Evolutionary conservation across 306 rosid genomes (phyloP).

Genomic region (Chamaecrista fasciculata): DNA sequence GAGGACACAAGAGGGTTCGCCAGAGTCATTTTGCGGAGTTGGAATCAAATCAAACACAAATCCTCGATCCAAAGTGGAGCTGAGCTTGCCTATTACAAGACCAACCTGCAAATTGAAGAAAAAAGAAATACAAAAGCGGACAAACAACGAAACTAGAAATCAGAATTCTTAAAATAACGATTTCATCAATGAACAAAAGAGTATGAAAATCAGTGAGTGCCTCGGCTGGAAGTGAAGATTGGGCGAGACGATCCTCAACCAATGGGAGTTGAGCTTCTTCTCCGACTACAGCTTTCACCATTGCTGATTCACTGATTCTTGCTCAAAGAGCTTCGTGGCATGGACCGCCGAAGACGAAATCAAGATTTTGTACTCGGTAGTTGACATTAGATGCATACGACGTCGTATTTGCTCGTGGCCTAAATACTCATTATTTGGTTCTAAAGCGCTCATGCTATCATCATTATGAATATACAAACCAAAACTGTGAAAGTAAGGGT

Average conservation of each 20-base stretch:
- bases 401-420: too few species aligned
- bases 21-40: constrained; percentile 74
- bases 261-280: constrained; percentile 74
- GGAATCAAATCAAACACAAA: constrained; percentile 76
- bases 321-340: not conserved
- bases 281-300: constrained; percentile 90
- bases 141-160: constrained; percentile 1
- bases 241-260: constrained; percentile 70
- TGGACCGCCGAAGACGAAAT: not conserved
- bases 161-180: not conserved
- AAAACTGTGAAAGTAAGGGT: too few species aligned
- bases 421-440: too few species aligned
- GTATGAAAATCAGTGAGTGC: constrained; percentile 28
- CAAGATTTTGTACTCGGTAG: not conserved
- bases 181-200: not conserved
- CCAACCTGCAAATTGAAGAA: constrained; percentile 58
- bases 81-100: constrained; percentile 69
- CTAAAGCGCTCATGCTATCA: too few species aligned
- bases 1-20: constrained; percentile 56
- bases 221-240: constrained; percentile 57
- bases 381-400: not conserved
- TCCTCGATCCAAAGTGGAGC: constrained; percentile 65
- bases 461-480: too few species aligned
- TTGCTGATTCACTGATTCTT: constrained; percentile 4
- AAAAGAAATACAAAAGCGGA: not conserved